Percentiles rank a stretch among this genome's conserved stretches.
phyloP scores from a whole-genome alignment of 2,329 filamentous ascomycete species.

The Proliferodiscus dingleyae region DNA sequence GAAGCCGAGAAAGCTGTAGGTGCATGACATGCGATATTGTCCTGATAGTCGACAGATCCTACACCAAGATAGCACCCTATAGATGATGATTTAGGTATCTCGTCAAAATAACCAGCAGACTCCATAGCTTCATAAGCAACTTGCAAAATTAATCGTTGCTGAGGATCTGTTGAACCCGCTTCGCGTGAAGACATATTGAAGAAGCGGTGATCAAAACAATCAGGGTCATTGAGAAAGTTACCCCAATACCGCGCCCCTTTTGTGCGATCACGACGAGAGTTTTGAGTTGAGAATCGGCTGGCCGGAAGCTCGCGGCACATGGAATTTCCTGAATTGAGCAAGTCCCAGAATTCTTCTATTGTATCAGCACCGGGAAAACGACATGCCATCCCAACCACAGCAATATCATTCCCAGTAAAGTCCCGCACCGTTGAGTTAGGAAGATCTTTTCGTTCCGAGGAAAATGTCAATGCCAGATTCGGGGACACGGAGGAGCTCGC shows the following conservation, averaged over 20 bases:
- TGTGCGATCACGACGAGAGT: no score
- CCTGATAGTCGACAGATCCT: conserved; percentile 13
- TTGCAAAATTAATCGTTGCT: conserved; percentile 69
- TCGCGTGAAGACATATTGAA: conserved; percentile 82
- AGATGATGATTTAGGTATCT: conserved; percentile 34
- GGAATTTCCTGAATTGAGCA: no score
- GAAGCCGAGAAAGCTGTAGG: conserved; percentile 16
- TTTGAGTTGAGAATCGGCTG: no score
- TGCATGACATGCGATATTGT: conserved; percentile 14
- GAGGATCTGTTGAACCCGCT: conserved; percentile 71
- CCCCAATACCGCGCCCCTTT: not conserved
- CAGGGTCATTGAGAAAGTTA: conserved; percentile 22
- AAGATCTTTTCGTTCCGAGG: no score
- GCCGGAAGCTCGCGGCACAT: no score
- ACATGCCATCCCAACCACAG: no score
- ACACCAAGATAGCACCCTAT: conserved; percentile 16
- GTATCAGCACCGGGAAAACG: no score
- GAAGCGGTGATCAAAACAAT: conserved; percentile 65
- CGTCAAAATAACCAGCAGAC: conserved; percentile 55
- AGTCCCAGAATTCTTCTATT: no score
- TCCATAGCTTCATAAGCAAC: conserved; percentile 77
- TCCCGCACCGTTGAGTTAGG: no score
- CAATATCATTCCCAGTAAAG: no score
- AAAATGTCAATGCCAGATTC: no score
- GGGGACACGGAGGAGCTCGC: no score